A percentile compares a stretch with the other conserved stretches of the same genome.
phyloP scores from a whole-genome alignment of 2,329 filamentous ascomycete species.

The Fusarium verticillioides region DNA sequence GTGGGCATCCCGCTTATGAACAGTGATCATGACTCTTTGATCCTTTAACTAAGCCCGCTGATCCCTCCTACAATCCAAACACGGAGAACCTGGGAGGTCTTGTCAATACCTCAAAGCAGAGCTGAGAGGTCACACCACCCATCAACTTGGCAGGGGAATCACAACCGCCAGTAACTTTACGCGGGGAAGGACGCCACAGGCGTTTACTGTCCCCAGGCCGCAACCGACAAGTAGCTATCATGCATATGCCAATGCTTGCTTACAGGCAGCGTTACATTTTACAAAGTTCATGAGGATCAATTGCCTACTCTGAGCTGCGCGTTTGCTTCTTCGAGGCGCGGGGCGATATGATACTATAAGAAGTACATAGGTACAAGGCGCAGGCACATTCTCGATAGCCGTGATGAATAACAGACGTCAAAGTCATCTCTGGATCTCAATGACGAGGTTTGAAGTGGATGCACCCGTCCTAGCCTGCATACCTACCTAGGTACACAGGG shows the following conservation, averaged over 20 bases:
- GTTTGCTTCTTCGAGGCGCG: background rate
- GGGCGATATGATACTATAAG: background rate
- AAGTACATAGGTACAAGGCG: background rate
- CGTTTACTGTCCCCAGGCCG: slow-evolving; percentile 12
- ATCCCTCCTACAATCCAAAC: slow-evolving; percentile 23
- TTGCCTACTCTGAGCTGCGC: background rate
- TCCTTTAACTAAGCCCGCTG: slow-evolving; percentile 5
- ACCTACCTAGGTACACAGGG: slow-evolving; percentile 1
- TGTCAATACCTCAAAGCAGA: slow-evolving; percentile 15
- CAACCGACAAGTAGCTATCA: slow-evolving; percentile 8
- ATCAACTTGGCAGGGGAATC: slow-evolving; percentile 37
- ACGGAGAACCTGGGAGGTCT: slow-evolving; percentile 18
- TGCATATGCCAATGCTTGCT: slow-evolving; percentile 21
- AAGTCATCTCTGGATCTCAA: slow-evolving; percentile 20
- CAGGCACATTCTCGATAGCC: background rate
- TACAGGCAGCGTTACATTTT: slow-evolving; percentile 22
- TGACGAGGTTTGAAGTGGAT: slow-evolving; percentile 35
- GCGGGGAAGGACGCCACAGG: slow-evolving; percentile 30
- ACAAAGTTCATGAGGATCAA: slow-evolving; percentile 4
- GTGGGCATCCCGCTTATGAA: slow-evolving; percentile 7
- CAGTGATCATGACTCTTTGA: slow-evolving; percentile 29
- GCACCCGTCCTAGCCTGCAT: slow-evolving; percentile 3
- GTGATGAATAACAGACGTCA: slow-evolving; percentile 17
- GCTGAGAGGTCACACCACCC: slow-evolving; percentile 34
- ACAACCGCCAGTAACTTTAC: slow-evolving; percentile 25